These are phyloP conservation scores for Phaeosphaeria sp. DNA, from an alignment of 2,329 filamentous ascomycete species.

Conservation along the genomic window DNA sequence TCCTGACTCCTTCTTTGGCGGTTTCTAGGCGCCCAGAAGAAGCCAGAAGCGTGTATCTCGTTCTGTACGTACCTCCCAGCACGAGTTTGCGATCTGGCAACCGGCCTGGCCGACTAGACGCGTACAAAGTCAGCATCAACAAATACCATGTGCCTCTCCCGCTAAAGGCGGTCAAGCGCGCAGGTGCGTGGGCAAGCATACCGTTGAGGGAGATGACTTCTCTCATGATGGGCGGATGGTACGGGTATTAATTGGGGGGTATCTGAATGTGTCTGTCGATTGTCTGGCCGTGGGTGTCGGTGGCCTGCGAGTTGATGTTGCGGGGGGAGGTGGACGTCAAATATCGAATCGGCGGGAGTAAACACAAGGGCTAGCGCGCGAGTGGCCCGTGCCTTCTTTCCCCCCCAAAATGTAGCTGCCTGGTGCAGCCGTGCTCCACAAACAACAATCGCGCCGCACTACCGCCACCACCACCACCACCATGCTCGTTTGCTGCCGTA, in stretches of 20 bases:
- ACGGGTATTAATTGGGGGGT: conserved; percentile 38
- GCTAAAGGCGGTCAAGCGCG: conserved; percentile 53
- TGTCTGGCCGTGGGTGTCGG: conserved; percentile 22
- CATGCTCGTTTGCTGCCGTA: not conserved
- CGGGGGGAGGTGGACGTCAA: conserved; percentile 9
- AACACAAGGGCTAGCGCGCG: not conserved
- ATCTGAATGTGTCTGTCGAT: conserved; percentile 40
- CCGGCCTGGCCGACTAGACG: conserved; percentile 95
- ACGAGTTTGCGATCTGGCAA: conserved; percentile 99
- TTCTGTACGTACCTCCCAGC: conserved; percentile 92
- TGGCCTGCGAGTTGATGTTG: conserved; percentile 28
- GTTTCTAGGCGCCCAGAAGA: conserved; percentile 10
- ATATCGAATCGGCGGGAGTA: not conserved
- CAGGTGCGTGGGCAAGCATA: conserved; percentile 60
- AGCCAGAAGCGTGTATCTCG: conserved; percentile 12
- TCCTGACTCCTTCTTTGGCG: conserved; percentile 36
- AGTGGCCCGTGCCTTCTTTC: not conserved
- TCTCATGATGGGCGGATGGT: conserved; percentile 75
- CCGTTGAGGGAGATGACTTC: conserved; percentile 99
- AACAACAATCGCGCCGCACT: conserved; percentile 4
- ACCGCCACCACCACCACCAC: not conserved
- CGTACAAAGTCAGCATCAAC: conserved; percentile 61
- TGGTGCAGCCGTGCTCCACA: not conserved
- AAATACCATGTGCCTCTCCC: conserved; percentile 28
- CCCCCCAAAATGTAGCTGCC: conserved; percentile 10